These are phyloP conservation scores for Taxillus chinensis DNA, from an alignment of 164 flowering plant species.

Conservation along the genomic window DNA sequence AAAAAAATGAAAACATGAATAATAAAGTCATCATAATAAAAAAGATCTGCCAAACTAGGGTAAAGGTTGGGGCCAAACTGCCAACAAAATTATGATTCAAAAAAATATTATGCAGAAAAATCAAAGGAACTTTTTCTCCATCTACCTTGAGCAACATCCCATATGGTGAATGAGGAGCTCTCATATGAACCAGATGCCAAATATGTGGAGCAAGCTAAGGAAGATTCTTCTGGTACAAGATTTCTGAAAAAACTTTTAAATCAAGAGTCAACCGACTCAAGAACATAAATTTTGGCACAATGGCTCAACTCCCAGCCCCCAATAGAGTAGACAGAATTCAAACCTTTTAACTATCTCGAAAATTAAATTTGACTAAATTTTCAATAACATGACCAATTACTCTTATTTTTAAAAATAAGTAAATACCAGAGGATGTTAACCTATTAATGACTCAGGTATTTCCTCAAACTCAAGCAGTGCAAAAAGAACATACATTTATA, in stretches of 20 bases:
- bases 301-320: too few species aligned
- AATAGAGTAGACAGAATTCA: too few species aligned
- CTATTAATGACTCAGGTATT: too few species aligned
- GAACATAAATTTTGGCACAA: too few species aligned
- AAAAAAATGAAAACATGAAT: not conserved
- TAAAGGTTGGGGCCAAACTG: too few species aligned
- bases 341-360: too few species aligned
- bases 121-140: not conserved
- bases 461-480: not conserved
- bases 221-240: constrained; percentile 4
- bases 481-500: not conserved
- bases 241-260: too few species aligned
- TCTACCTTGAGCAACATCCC: constrained; percentile 98
- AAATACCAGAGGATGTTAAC: not conserved
- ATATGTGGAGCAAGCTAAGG: constrained; percentile 68
- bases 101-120: not conserved
- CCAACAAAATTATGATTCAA: too few species aligned
- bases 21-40: not conserved
- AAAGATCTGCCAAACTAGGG: too few species aligned
- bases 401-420: not conserved
- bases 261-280: too few species aligned
- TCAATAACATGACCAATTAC: not conserved
- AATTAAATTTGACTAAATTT: too few species aligned
- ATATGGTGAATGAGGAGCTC: constrained; percentile 84
- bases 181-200: constrained; percentile 90